A percentile compares a stretch with the other conserved stretches of the same genome.
Evolutionary conservation across 2,329 filamentous ascomycete species (phyloP).

Genomic region (Phyllosticta citribraziliensis): DNA sequence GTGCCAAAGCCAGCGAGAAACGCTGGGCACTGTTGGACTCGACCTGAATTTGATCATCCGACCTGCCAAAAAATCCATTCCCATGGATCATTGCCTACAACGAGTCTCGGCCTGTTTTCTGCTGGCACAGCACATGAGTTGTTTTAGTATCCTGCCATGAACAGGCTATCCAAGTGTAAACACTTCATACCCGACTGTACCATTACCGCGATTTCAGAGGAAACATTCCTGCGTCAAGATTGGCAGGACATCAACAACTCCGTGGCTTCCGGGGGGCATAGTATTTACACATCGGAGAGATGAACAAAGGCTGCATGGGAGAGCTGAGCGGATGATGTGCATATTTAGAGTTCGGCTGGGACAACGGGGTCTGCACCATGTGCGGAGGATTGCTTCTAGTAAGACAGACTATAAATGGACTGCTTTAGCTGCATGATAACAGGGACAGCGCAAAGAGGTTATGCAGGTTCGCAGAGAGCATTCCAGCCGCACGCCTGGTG

Average conservation of each 20-base stretch:
- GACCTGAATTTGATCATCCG: not conserved
- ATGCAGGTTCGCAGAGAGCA: not conserved
- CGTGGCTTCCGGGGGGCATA: not conserved
- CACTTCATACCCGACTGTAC: not conserved
- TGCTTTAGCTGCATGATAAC: not conserved
- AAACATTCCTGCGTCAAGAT: not conserved
- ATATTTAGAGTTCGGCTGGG: not conserved
- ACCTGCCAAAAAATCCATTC: not conserved
- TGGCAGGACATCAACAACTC: not conserved
- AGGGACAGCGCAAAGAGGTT: not conserved
- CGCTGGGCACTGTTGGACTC: conserved; percentile 40
- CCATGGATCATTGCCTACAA: not conserved
- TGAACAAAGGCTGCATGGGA: not conserved
- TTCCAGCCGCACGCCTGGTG: not conserved
- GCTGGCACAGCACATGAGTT: not conserved
- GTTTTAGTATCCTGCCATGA: not conserved
- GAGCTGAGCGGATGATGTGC: not conserved
- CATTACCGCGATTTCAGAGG: not conserved
- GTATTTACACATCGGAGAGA: not conserved
- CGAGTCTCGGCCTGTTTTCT: not conserved
- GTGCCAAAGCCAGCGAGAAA: conserved; percentile 53
- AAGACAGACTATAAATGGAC: not conserved
- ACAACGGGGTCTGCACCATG: not conserved
- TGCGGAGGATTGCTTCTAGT: not conserved
- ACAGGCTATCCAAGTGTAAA: not conserved